Conservation (phyloP, 805 yeast species). For the Saccharomycopsis sp. region DNA sequence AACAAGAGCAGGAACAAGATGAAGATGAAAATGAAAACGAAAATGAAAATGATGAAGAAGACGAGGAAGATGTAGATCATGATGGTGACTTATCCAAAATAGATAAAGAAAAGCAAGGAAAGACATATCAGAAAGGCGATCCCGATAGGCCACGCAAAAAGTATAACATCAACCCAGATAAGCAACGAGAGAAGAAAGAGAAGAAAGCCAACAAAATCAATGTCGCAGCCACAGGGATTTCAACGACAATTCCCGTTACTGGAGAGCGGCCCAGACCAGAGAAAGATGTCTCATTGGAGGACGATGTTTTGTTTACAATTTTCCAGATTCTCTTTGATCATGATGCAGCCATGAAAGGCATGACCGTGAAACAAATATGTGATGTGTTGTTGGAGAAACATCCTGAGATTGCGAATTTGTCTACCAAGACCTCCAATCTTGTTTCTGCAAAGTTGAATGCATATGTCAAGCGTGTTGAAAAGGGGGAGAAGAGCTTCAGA, state of each 20-base stretch:
- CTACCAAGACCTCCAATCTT: slow-evolving; percentile 71
- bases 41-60: too few species aligned
- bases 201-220: slow-evolving; percentile 36
- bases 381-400: slow-evolving; percentile 65
- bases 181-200: slow-evolving; percentile 25
- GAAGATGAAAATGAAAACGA: too few species aligned
- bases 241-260: slow-evolving; percentile 73
- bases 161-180: slow-evolving; percentile 22
- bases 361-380: slow-evolving; percentile 86
- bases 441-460: slow-evolving; percentile 80
- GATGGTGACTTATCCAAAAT: too few species aligned
- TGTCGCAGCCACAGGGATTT: slow-evolving; percentile 52
- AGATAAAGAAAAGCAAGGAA: too few species aligned
- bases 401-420: slow-evolving; percentile 75
- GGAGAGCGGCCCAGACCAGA: slow-evolving; percentile 67
- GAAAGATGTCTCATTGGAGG: slow-evolving; percentile 60
- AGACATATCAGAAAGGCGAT: neutral
- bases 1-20: too few species aligned
- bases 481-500: slow-evolving; percentile 63
- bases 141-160: slow-evolving; percentile 16
- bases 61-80: too few species aligned
- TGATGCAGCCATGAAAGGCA: slow-evolving; percentile 73
- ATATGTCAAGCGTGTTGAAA: slow-evolving; percentile 75
- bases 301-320: slow-evolving; percentile 67
- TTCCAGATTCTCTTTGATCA: slow-evolving; percentile 61